phyloP scores from a whole-genome alignment of 148 eudicot species.

The Rhododendron mucronatum region DNA sequence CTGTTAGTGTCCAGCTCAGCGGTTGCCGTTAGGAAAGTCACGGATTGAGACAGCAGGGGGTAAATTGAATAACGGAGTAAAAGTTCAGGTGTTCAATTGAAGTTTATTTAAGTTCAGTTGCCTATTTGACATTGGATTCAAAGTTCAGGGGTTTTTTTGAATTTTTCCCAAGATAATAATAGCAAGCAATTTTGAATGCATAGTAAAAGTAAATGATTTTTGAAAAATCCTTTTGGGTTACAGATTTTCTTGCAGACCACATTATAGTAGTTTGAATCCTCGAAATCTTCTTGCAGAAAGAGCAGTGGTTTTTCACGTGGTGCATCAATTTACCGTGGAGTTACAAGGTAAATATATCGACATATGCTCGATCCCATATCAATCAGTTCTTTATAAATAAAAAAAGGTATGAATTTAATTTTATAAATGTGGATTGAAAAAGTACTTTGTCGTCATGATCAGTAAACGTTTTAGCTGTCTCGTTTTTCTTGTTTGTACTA shows the following conservation, averaged over 20 bases:
- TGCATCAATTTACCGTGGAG: conserved; percentile 92
- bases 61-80: no score
- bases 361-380: not conserved
- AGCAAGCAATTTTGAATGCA: not conserved
- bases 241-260: not conserved
- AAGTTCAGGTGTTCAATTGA: no score
- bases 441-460: not conserved
- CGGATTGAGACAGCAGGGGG: no score
- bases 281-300: conserved; percentile 42
- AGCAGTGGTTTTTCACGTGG: conserved; percentile 97
- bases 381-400: not conserved
- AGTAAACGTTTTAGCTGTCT: not conserved
- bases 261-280: not conserved
- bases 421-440: not conserved
- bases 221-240: not conserved
- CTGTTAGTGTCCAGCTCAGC: no score
- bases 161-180: not conserved
- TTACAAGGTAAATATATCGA: conserved; percentile 60
- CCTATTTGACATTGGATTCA: no score
- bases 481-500: no score
- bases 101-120: no score
- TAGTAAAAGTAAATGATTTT: not conserved
- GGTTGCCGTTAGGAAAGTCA: no score
- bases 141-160: no score
- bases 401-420: not conserved